phyloP scores from a whole-genome alignment of 2,329 filamentous ascomycete species.

The Trichoderma aggressivum region DNA sequence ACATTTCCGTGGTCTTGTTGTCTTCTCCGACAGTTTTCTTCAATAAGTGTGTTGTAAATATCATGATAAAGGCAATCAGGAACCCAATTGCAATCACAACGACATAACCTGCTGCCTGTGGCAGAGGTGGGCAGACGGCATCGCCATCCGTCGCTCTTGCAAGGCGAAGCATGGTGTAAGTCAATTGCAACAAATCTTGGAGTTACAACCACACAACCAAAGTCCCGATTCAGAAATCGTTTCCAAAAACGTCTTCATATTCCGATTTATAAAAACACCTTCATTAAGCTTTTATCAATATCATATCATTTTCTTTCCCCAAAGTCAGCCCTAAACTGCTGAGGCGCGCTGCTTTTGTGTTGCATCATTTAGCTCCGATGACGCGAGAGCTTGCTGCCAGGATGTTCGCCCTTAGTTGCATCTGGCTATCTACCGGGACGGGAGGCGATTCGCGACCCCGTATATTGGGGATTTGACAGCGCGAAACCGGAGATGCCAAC shows the following conservation, averaged over 20 bases:
- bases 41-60: constrained; percentile 43
- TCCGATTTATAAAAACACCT: background rate
- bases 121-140: constrained; percentile 27
- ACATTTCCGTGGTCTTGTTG: constrained; percentile 53
- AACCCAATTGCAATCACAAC: constrained; percentile 36
- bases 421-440: background rate
- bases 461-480: background rate
- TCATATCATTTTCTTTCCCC: background rate
- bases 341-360: background rate
- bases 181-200: background rate
- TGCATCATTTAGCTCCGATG: constrained; percentile 19
- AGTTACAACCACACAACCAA: background rate
- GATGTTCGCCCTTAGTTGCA: background rate
- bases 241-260: background rate
- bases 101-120: constrained; percentile 31
- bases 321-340: background rate
- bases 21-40: constrained; percentile 50
- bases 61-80: constrained; percentile 41
- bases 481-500: background rate
- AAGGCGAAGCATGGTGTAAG: constrained; percentile 1
- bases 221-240: background rate
- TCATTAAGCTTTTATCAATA: background rate
- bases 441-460: background rate
- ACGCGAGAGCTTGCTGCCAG: constrained; percentile 11
- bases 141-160: constrained; percentile 6